These are phyloP conservation scores for Pythium utonaiense DNA, from an alignment of 352 stramenopile genomes.

Conservation along the genomic window DNA sequence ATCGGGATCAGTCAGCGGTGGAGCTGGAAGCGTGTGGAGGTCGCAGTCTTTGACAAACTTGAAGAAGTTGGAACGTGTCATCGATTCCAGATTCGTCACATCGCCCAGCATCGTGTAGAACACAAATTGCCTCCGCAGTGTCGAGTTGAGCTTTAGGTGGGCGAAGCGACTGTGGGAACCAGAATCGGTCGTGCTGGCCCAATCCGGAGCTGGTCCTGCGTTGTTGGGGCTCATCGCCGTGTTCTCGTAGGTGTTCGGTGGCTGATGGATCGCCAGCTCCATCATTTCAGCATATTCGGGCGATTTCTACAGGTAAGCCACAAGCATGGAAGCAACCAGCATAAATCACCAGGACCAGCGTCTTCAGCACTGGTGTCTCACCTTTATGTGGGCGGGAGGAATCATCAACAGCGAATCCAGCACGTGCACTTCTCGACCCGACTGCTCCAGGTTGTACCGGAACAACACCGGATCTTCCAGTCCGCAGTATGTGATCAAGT, in stretches of 20 bases:
- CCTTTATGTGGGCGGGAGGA: conserved; percentile 42
- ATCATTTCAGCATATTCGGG: conserved; percentile 18
- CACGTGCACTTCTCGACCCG: conserved; percentile 55
- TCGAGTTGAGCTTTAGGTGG: conserved; percentile 34
- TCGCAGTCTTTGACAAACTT: conserved; percentile 64
- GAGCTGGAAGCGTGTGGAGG: conserved; percentile 31
- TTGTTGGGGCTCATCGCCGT: background rate
- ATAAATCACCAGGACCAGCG: background rate
- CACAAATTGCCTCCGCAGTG: conserved; percentile 59
- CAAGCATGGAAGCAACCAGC: background rate
- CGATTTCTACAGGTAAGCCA: conserved; percentile 11
- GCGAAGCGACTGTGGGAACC: background rate
- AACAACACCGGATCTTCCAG: conserved; percentile 40
- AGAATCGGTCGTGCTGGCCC: background rate
- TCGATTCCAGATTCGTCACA: conserved; percentile 61
- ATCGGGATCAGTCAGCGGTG: conserved; percentile 47
- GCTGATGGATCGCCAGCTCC: conserved; percentile 23
- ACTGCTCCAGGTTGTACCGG: conserved; percentile 51
- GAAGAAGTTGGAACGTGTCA: conserved; percentile 55
- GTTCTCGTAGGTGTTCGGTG: conserved; percentile 4
- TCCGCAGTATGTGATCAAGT: conserved; percentile 52
- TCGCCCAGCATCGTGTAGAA: conserved; percentile 64
- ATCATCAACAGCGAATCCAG: conserved; percentile 50
- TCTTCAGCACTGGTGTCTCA: conserved; percentile 7
- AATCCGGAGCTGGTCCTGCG: background rate